Evolutionary conservation across 2,329 filamentous ascomycete species (phyloP).

Genomic region (Pseudopyrenochaeta lycopersici): DNA sequence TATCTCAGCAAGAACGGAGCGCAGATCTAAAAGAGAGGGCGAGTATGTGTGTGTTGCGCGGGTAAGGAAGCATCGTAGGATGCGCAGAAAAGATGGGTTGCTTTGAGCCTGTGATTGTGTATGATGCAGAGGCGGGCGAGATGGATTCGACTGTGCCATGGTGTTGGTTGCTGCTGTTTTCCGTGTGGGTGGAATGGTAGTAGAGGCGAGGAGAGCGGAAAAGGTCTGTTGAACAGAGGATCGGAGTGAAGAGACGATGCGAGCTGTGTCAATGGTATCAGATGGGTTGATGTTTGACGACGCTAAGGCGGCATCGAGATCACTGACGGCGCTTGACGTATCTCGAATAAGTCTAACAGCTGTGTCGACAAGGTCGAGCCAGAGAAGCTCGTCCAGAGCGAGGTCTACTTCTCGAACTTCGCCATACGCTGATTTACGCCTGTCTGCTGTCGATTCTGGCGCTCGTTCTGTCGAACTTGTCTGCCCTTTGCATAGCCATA

Average conservation of each 20-base stretch:
- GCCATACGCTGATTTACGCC: constrained; percentile 42
- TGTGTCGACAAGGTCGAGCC: constrained; percentile 71
- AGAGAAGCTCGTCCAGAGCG: constrained; percentile 68
- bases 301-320: constrained; percentile 40
- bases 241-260: constrained; percentile 73
- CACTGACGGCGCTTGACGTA: constrained; percentile 58
- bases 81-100: constrained; percentile 83
- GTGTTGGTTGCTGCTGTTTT: constrained; percentile 28
- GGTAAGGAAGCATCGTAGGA: constrained; percentile 87
- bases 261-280: constrained; percentile 62
- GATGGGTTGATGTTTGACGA: constrained; percentile 23
- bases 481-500: constrained; percentile 93
- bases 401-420: constrained; percentile 66
- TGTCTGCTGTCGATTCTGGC: constrained; percentile 49
- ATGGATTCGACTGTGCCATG: constrained; percentile 21
- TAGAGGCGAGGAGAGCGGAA: constrained; percentile 81
- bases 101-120: constrained; percentile 46
- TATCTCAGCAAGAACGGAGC: constrained; percentile 84
- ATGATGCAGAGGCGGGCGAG: constrained; percentile 33
- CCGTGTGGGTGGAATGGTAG: constrained; percentile 50
- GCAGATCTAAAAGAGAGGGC: constrained; percentile 85
- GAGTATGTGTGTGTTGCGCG: constrained; percentile 78
- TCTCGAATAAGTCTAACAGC: constrained; percentile 64
- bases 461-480: constrained; percentile 65
- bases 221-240: constrained; percentile 89